A percentile compares a stretch with the other conserved stretches of the same genome.
Conservation (phyloP, 2,329 filamentous ascomycete genomes). For the Thielaviopsis punctulata region DNA sequence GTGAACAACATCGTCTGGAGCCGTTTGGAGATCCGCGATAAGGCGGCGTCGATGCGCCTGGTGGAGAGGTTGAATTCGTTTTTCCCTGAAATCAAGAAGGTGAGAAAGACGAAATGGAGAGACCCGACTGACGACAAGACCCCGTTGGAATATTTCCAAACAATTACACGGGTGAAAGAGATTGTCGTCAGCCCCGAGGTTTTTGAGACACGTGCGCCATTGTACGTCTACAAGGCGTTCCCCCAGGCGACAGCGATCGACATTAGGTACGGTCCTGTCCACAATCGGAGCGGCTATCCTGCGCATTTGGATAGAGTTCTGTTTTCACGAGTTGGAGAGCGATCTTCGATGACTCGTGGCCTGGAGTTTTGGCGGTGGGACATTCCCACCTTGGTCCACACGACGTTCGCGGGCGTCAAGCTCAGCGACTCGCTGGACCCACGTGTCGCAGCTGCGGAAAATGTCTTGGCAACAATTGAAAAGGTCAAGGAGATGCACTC, state of each 20-base stretch:
- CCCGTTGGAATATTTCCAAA: neutral
- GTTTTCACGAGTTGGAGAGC: neutral
- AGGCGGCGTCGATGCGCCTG: neutral
- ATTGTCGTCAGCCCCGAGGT: neutral
- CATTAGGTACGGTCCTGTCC: neutral
- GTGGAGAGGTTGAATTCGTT: neutral
- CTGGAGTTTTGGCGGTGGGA: neutral
- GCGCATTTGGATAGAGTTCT: neutral
- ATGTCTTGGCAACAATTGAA: neutral
- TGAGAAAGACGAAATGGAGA: neutral
- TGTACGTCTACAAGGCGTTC: neutral
- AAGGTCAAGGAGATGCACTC: neutral
- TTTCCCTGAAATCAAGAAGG: neutral
- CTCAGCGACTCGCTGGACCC: neutral
- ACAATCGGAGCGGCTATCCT: neutral
- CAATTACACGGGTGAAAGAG: neutral
- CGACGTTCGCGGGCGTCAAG: neutral
- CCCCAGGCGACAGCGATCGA: neutral
- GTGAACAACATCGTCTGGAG: conserved; percentile 54
- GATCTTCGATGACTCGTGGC: neutral
- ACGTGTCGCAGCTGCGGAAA: neutral
- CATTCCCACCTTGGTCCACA: neutral
- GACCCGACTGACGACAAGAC: neutral
- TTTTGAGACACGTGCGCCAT: neutral
- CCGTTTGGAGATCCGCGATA: neutral